Percentiles rank a stretch among this genome's conserved stretches.
Evolutionary conservation across 306 rosid genomes (phyloP).

Genomic region (Sechiopsis laciniata): DNA sequence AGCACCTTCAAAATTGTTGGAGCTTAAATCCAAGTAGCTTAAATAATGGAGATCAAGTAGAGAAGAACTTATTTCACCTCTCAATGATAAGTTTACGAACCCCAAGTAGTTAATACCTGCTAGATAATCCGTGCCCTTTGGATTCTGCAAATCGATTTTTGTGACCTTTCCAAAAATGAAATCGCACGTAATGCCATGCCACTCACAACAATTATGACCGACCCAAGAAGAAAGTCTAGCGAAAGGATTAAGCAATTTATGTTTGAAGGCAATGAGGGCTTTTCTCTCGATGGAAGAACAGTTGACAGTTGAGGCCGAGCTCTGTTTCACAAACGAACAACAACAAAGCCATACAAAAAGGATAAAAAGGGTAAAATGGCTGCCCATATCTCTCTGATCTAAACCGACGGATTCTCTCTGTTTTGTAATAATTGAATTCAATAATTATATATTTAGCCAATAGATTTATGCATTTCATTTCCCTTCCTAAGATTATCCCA

Average conservation of each 20-base stretch:
- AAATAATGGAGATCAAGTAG: neutral
- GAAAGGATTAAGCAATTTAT: neutral
- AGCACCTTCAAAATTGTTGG: neutral
- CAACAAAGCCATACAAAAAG: too few relatives aligned
- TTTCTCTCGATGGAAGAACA: neutral
- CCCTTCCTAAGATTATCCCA: too few relatives aligned
- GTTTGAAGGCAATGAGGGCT: neutral
- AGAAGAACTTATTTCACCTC: neutral
- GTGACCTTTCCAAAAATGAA: neutral
- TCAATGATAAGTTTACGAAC: neutral
- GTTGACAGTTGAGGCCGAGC: neutral
- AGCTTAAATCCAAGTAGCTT: neutral
- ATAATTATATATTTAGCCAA: too few relatives aligned
- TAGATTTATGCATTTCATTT: too few relatives aligned
- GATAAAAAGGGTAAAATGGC: too few relatives aligned
- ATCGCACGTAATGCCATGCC: neutral
- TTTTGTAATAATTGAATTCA: too few relatives aligned
- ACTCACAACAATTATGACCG: neutral
- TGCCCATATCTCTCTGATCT: too few relatives aligned
- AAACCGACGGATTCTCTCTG: too few relatives aligned
- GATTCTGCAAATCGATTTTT: neutral
- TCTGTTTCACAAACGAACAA: too few relatives aligned
- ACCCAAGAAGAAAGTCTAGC: neutral
- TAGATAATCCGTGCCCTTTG: too few relatives aligned
- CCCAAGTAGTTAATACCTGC: too few relatives aligned